Percentiles rank a stretch among this genome's conserved stretches.
Conservation (phyloP, 768 basidiomycete species). For the Lyophyllum semitale region DNA sequence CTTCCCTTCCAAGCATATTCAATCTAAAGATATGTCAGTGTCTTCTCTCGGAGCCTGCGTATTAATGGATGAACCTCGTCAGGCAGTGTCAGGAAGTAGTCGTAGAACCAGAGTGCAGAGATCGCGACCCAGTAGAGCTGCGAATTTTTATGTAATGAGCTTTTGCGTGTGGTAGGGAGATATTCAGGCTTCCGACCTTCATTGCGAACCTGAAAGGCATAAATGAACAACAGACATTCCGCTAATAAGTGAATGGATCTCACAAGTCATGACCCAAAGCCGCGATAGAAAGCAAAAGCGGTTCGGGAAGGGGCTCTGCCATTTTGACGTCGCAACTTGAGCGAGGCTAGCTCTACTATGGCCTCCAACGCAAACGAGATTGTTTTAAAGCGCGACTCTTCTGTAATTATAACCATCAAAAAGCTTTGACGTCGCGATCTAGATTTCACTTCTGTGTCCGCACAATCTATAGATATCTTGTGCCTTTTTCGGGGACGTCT, state of each 20-base stretch:
- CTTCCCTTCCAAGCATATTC: constrained; percentile 5
- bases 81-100: constrained; percentile 15
- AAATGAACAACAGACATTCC: background rate
- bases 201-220: constrained; percentile 3
- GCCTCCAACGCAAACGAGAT: no score
- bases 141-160: background rate
- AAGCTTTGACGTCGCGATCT: no score
- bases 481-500: no score
- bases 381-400: no score
- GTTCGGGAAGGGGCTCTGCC: background rate
- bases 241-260: background rate
- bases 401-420: no score
- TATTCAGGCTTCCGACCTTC: background rate
- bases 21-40: constrained; percentile 1
- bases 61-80: constrained; percentile 10
- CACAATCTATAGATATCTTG: no score
- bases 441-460: no score
- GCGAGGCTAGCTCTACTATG: no score
- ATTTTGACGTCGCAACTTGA: no score
- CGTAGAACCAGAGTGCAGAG: constrained; percentile 17
- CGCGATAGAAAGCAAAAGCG: background rate
- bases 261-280: constrained; percentile 3
- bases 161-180: background rate
- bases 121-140: constrained; percentile 16
- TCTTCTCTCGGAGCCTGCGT: background rate